phyloP scores from a whole-genome alignment of 73 alveolate species.

The Blepharisma japonicum region DNA sequence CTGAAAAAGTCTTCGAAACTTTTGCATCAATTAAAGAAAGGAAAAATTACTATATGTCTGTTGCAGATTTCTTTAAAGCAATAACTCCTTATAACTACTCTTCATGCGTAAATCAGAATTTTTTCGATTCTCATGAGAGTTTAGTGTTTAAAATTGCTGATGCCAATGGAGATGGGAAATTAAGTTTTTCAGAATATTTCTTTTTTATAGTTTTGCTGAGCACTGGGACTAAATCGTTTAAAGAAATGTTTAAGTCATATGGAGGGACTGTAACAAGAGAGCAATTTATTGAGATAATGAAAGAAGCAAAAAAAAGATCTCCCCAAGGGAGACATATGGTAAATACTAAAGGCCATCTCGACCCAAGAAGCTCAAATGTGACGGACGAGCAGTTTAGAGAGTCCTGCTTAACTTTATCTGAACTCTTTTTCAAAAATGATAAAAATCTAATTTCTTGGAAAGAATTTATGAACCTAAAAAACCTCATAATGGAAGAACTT shows the following conservation, averaged over 20 bases:
- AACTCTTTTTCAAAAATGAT: slow-evolving; percentile 36
- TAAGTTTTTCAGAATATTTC: slow-evolving; percentile 67
- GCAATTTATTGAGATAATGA: slow-evolving; percentile 37
- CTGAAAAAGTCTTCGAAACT: slow-evolving; percentile 72
- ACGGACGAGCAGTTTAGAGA: slow-evolving; percentile 49
- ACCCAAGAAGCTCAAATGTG: slow-evolving; percentile 48
- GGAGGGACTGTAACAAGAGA: slow-evolving; percentile 33
- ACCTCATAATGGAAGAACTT: slow-evolving; percentile 36
- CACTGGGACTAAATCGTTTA: slow-evolving; percentile 34
- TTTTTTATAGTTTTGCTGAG: slow-evolving; percentile 64
- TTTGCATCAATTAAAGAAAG: slow-evolving; percentile 57
- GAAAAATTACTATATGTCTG: slow-evolving; percentile 52
- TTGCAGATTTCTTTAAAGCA: slow-evolving; percentile 56
- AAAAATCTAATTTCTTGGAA: slow-evolving; percentile 31
- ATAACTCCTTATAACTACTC: slow-evolving; percentile 61
- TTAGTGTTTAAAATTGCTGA: slow-evolving; percentile 49
- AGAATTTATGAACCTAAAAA: slow-evolving; percentile 40
- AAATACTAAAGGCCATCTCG: slow-evolving; percentile 38
- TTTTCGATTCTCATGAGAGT: slow-evolving; percentile 43
- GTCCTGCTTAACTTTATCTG: slow-evolving; percentile 34
- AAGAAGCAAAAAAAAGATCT: slow-evolving; percentile 46
- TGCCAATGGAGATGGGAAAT: slow-evolving; percentile 52
- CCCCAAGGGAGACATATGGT: slow-evolving; percentile 49
- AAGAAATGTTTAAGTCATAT: slow-evolving; percentile 30
- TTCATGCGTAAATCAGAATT: slow-evolving; percentile 35